Conservation (phyloP, 352 stramenopile genomes). For the Saprolegnia diclina region DNA sequence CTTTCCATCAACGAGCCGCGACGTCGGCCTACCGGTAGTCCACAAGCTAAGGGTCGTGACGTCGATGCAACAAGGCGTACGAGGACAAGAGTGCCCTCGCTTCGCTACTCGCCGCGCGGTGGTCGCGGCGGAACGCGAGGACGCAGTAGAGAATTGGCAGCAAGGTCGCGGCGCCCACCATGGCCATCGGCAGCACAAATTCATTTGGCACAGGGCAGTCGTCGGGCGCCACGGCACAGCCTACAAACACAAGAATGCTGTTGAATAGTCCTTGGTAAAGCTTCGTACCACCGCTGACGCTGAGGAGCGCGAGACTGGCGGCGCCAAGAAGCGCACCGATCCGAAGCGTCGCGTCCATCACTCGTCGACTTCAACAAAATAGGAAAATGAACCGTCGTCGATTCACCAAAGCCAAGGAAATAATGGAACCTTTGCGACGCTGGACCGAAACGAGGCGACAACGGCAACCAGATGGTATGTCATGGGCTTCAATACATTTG, state of each 20-base stretch:
- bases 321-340: background rate
- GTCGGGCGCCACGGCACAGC: background rate
- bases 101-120: conserved; percentile 3
- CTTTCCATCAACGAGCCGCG: background rate
- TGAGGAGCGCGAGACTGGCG: background rate
- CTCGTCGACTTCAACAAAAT: background rate
- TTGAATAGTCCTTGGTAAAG: no score
- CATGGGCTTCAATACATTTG: no score
- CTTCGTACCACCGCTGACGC: background rate
- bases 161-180: conserved; percentile 50
- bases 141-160: conserved; percentile 38
- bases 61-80: conserved; percentile 28
- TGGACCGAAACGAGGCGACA: no score
- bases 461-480: no score
- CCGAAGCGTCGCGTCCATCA: background rate
- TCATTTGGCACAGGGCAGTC: background rate
- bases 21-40: background rate
- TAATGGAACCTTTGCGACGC: no score
- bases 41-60: no score
- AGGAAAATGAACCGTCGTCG: background rate
- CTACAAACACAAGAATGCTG: no score
- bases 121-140: conserved; percentile 37
- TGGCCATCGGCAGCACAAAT: conserved; percentile 32
- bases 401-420: background rate
- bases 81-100: conserved; percentile 35